Conservation (phyloP, 169 alveolate genomes). For the Plasmodium adleri region DNA sequence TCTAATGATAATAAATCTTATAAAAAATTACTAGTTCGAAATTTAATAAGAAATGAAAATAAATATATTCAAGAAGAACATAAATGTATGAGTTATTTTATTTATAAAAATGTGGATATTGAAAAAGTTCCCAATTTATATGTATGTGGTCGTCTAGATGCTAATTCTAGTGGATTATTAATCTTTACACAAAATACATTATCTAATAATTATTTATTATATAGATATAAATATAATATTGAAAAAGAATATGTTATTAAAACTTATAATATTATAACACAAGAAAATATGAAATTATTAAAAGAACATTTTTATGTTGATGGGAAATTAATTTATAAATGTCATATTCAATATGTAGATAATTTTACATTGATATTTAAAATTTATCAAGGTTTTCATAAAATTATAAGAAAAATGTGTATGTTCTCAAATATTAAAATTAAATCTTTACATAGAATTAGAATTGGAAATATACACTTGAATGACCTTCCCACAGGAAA, state of each 20-base stretch:
- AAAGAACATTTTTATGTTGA: conserved; percentile 45
- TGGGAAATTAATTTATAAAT: conserved; percentile 76
- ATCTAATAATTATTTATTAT: conserved; percentile 27
- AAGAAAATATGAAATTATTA: conserved; percentile 60
- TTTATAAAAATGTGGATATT: conserved; percentile 52
- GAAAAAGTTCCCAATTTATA: conserved; percentile 70
- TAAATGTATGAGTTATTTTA: conserved; percentile 78
- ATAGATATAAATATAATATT: conserved; percentile 49
- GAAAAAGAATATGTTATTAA: conserved; percentile 76
- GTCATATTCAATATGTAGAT: conserved; percentile 70
- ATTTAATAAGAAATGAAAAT: conserved; percentile 76
- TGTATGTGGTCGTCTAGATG: conserved; percentile 78
- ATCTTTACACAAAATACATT: conserved; percentile 76
- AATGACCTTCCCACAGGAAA: conserved; percentile 75
- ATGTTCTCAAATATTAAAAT: conserved; percentile 72
- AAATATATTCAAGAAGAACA: conserved; percentile 74
- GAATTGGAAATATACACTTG: conserved; percentile 70
- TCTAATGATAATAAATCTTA: conserved; percentile 56
- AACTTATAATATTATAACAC: conserved; percentile 37
- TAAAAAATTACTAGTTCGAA: conserved; percentile 63
- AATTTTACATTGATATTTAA: conserved; percentile 38
- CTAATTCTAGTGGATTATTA: conserved; percentile 74
- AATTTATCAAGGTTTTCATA: conserved; percentile 75
- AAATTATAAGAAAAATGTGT: conserved; percentile 66
- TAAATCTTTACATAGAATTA: conserved; percentile 68